These are phyloP conservation scores for Pouteria campechiana DNA, from an alignment of 179 eudicot genomes.

Conservation along the genomic window DNA sequence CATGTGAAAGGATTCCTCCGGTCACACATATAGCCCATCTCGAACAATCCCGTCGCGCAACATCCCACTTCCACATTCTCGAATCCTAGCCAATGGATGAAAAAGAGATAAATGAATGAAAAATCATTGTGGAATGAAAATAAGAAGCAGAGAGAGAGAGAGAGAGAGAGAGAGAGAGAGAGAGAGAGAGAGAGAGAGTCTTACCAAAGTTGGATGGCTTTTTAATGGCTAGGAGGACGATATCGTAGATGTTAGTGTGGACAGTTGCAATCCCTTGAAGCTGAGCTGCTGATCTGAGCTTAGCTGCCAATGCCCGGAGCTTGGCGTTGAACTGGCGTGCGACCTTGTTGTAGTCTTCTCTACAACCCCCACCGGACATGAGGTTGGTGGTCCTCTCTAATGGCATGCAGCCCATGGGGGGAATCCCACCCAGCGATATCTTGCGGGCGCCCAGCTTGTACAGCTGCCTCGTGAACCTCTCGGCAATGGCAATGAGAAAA, in stretches of 20 bases:
- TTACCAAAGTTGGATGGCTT: slow-evolving; percentile 46
- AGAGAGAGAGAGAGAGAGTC: neutral
- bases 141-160: neutral
- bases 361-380: slow-evolving; percentile 20
- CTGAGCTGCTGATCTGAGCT: slow-evolving; percentile 34
- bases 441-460: slow-evolving; percentile 58
- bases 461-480: slow-evolving; percentile 18
- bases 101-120: neutral
- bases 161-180: neutral
- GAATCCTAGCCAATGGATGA: too few relatives aligned
- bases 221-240: slow-evolving; percentile 18
- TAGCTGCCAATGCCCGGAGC: slow-evolving; percentile 22
- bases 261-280: slow-evolving; percentile 32
- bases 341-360: slow-evolving; percentile 44
- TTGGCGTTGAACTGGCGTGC: slow-evolving; percentile 43
- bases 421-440: slow-evolving; percentile 36
- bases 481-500: slow-evolving; percentile 30
- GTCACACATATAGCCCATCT: slow-evolving; percentile 35
- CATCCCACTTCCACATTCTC: slow-evolving; percentile 21
- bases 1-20: slow-evolving; percentile 23
- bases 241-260: slow-evolving; percentile 38
- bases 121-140: neutral
- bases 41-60: slow-evolving; percentile 34
- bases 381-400: slow-evolving; percentile 48
- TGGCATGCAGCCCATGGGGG: slow-evolving; percentile 75